Evolutionary conservation across 2,329 filamentous ascomycete species (phyloP).

Genomic region (Colletotrichum cordylinicola): DNA sequence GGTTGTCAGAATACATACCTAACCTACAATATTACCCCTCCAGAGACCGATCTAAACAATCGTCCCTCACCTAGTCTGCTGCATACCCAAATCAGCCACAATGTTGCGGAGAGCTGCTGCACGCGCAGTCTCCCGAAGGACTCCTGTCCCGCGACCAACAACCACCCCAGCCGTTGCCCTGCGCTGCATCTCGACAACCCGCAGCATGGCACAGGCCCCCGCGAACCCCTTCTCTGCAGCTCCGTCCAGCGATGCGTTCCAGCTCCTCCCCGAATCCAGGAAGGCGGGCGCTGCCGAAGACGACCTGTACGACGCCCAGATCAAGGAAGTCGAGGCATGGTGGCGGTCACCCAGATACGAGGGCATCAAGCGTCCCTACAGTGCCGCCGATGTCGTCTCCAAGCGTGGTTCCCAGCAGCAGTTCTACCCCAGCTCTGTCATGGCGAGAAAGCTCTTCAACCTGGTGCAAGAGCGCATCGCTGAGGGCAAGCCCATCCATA

Average conservation of each 20-base stretch:
- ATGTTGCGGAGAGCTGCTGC: constrained; percentile 40
- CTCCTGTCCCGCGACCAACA: constrained; percentile 24
- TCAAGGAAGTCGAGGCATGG: constrained; percentile 88
- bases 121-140: constrained; percentile 33
- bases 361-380: constrained; percentile 92
- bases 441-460: constrained; percentile 95
- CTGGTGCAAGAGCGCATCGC: constrained; percentile 79
- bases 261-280: constrained; percentile 77
- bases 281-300: constrained; percentile 87
- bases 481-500: constrained; percentile 89
- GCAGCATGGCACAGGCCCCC: constrained; percentile 31
- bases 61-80: not conserved
- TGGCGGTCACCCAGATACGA: constrained; percentile 85
- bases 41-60: not conserved
- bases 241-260: constrained; percentile 77
- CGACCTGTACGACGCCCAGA: constrained; percentile 80
- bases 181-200: constrained; percentile 36
- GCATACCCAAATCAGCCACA: not conserved
- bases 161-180: constrained; percentile 24
- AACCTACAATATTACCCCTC: not conserved
- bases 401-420: constrained; percentile 90
- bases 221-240: constrained; percentile 18
- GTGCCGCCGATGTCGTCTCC: constrained; percentile 87
- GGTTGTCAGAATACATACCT: not conserved
- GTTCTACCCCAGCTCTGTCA: constrained; percentile 88